Evolutionary conservation across 2,329 filamentous ascomycete genomes (phyloP).

Genomic region (Fusarium metavorans): DNA sequence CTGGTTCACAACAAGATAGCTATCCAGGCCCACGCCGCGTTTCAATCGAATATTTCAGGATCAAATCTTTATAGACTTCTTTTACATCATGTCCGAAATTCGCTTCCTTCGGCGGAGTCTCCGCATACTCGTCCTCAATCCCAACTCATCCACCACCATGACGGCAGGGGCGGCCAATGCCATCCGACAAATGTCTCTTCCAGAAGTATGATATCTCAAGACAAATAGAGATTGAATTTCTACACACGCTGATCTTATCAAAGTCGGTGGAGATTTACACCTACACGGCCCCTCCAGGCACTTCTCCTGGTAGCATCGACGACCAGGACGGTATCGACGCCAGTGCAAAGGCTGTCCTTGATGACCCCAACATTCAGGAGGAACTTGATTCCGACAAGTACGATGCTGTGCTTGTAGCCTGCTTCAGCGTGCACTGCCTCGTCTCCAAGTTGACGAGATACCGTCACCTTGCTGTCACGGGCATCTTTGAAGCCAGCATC

Average conservation of each 20-base stretch:
- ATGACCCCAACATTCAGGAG: slow-evolving; percentile 58
- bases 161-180: slow-evolving; percentile 71
- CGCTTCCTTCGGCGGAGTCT: slow-evolving; percentile 32
- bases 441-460: slow-evolving; percentile 67
- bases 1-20: neutral
- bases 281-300: slow-evolving; percentile 72
- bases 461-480: slow-evolving; percentile 55
- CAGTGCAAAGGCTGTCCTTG: slow-evolving; percentile 73
- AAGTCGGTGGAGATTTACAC: slow-evolving; percentile 65
- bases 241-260: slow-evolving; percentile 30
- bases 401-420: slow-evolving; percentile 87
- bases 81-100: slow-evolving; percentile 36
- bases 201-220: slow-evolving; percentile 36
- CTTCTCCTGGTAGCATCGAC: slow-evolving; percentile 81
- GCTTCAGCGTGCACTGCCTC: slow-evolving; percentile 87
- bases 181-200: slow-evolving; percentile 55
- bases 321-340: slow-evolving; percentile 74
- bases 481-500: slow-evolving; percentile 90
- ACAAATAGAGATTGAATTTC: neutral
- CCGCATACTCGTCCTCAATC: slow-evolving; percentile 78
- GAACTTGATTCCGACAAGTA: slow-evolving; percentile 58
- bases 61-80: neutral
- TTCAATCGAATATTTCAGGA: neutral
- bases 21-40: neutral
- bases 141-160: slow-evolving; percentile 81